A percentile compares a stretch with the other conserved stretches of the same genome.
Conservation (phyloP, 345 rosid species). For the Melaleuca quinquenervia region DNA sequence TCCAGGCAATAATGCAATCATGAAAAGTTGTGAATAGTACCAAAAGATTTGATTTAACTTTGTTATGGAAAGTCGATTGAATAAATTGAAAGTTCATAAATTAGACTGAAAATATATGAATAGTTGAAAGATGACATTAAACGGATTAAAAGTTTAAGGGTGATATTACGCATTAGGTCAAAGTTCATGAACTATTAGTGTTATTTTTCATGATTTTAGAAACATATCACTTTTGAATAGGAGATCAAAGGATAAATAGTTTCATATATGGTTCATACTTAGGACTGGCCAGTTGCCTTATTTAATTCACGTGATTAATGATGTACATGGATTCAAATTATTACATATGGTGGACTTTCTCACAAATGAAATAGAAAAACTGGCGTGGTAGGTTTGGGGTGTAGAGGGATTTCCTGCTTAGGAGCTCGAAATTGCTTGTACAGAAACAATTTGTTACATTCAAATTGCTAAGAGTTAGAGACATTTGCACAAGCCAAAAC, state of each 20-base stretch:
- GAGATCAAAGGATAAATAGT: background rate
- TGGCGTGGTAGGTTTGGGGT: background rate
- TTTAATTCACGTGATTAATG: background rate
- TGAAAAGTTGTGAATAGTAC: background rate
- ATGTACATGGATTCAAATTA: background rate
- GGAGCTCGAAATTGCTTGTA: background rate
- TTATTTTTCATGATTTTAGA: background rate
- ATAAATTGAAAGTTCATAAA: no score
- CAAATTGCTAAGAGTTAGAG: background rate
- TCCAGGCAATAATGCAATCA: background rate
- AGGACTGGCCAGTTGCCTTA: background rate
- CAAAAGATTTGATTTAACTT: background rate
- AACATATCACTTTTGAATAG: background rate
- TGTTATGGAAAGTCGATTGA: background rate
- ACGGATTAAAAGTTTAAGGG: background rate
- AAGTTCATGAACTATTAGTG: background rate
- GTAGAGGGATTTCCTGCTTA: background rate
- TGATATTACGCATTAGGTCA: background rate
- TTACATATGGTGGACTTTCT: background rate
- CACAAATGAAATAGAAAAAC: background rate
- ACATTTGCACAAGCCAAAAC: background rate
- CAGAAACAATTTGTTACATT: background rate
- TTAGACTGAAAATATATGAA: background rate
- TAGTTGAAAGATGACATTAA: background rate
- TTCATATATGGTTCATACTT: background rate